Base-by-base conservation (phyloP, 2,329 filamentous ascomycete genomes). In the Talaromyces marneffei region DNA sequence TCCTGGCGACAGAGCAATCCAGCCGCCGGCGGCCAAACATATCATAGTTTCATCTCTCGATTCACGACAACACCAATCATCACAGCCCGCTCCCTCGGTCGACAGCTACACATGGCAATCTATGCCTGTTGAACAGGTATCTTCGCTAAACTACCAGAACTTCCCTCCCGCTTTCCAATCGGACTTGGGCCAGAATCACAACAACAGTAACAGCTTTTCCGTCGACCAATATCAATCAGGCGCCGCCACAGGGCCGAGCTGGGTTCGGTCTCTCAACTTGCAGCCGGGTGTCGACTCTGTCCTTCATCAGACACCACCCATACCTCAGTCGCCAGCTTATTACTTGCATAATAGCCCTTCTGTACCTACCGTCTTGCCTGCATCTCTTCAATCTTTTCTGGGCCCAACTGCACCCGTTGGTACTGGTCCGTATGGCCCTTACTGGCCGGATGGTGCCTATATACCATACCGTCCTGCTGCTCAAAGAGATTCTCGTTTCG, bases 11-110 rank as follows among this genome's bases (percentile, higher is more conserved):
- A 85, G 88, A 68, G 85, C 83, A 9, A 85, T 87, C 37, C 89
- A 89, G 39, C 88, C 88, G 5, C 90, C 90, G 39, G 87, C 90
- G 1, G 80, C 86, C 52, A 97, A 97, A 76, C 92, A 96, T 72
- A 85, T 96, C 71, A 81, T 94, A 20, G 79, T 96, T 29, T 87
- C 90, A 2, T 82, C 83, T 35, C 76, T 82, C 29, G 76, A 79
- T 60, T 73, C 75, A 59, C 68, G 70, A 48, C 52, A 55, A 63
- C 67, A 72, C 40, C 63, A 75, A 16, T 61, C 73, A 18, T 66
- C 70, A 10, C 73, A 72, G 48, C 60, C 69, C 4, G 70, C 67
- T n/a, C 67, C 74, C 52, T 66, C 69, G 25, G 62, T 68, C 16
- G 74, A 75, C 27, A 64, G 63, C 42, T 55, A 53, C 14, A 53